Evolutionary conservation across 495 filamentous ascomycete species (phyloP), one percentile per base, ranked within the genome.

Genomic region (Cercophora samala): DNA sequence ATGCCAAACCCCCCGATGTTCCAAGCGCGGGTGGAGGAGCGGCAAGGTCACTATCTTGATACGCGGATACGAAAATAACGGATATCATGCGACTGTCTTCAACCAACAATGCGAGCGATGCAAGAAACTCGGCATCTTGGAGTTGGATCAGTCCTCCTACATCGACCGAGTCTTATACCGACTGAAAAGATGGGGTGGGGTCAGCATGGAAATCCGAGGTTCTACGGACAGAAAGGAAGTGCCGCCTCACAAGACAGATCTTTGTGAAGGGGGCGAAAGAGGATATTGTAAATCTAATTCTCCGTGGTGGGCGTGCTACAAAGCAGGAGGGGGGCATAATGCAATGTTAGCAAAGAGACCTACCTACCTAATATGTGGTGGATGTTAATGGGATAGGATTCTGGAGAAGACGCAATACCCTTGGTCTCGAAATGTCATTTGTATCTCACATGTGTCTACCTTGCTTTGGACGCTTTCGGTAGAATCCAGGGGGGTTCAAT

Each of bases 81-180:
- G 74, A 19, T 77, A 77, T 58, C 68, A 76, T 56, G 75, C 74
- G 4, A 29, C 64, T 25, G 70, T 77, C 18, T 77, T 69, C 58
- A 72, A 70, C 37, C 71, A 77, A 54, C 69, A 70, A 42, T 77
- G 74, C 61, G 69, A 54, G 21, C 24, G 32, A 1, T 76, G 74
- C 69, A 51, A 73, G 6, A 21, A 37, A 22, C 63, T 77, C 9
- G 74, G 74, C 58, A 26, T 2, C 1, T 21, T 77, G 9, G 66
- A 60, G 11, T n/a, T 77, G 6, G 64, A 76, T 56, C 54, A 75
- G 60, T 52, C 71, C 0, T 68, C 71, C 1, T 77, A 77, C 52
- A 56, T 76, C 8, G 72, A 77, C 25, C 69, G 75, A 29, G 70
- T 77, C 6, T 60, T 62, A 21, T 76, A 75, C 32, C 64, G 74